Evolutionary conservation across 139 green algal genomes (phyloP), one percentile per base, ranked within the genome.

Genomic region (Pleodorina starrii): DNA sequence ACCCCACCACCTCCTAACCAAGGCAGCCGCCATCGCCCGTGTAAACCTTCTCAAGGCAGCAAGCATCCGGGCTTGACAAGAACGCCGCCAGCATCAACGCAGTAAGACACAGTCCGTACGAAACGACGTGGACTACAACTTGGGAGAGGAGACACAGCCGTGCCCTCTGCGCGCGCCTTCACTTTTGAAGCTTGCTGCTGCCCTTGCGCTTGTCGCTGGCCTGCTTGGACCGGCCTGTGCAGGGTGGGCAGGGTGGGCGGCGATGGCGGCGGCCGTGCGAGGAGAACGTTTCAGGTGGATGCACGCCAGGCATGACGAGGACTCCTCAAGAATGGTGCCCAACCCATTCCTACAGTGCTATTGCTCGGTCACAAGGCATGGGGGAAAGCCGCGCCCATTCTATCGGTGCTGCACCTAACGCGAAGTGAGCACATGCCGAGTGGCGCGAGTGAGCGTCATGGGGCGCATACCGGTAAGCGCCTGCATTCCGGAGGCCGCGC

Each of bases 161-260:
- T n/a, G n/a, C n/a, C n/a, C n/a, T n/a, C n/a, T n/a, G n/a, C n/a
- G n/a, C n/a, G n/a, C n/a, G n/a, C n/a, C n/a, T n/a, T n/a, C n/a
- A n/a, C n/a, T n/a, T n/a, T n/a, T n/a, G n/a, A n/a, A n/a, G n/a
- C n/a, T n/a, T 71, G 76, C 50, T 46, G 12, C 68, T 32, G 38
- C 42, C 42, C 43, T 54, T 71, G 76, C 50, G 57, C 32, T 84
- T 69, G 29, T 84, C 54, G 76, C 57, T 42, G 46, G 35, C 71
- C 23, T 10, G 2, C n/a, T 32, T 46, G 44, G 38, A 59, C 29
- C n/a, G 50, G 46, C 50, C 48, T 69, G 46, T 23, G 3, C 2
- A 46, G 35, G 42, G 25, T 38, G 16, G 46, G 11, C 6, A 32
- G 44, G 29, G 75, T 1, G n/a, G 74, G 43, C 3, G 42, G 25